Percentiles rank a stretch among this genome's conserved stretches.
These are phyloP conservation scores for Calocera cornea DNA, from an alignment of 768 basidiomycete genomes.

Conservation along the genomic window DNA sequence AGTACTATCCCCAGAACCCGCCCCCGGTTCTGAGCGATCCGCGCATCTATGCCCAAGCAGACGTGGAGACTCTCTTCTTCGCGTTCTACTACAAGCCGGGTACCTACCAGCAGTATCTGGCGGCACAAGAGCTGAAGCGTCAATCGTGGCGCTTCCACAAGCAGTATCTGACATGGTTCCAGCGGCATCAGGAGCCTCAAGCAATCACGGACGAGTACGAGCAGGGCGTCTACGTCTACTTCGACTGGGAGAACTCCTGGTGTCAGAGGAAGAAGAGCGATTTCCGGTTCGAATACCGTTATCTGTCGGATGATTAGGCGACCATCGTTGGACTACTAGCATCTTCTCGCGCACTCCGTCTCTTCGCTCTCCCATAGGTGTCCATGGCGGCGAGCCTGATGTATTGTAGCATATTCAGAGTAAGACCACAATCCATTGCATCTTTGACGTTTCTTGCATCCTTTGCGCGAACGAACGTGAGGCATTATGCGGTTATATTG, in stretches of 20 bases:
- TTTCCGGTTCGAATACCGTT: conserved; percentile 93
- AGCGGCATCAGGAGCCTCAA: conserved; percentile 92
- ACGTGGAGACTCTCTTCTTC: conserved; percentile 95
- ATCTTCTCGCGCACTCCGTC: conserved; percentile 5
- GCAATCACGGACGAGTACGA: conserved; percentile 99
- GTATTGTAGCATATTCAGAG: conserved; percentile 5
- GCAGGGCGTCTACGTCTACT: conserved; percentile 98
- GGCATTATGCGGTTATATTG: conserved; percentile 2
- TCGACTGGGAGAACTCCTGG: conserved; percentile 99
- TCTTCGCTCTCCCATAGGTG: conserved; percentile 4
- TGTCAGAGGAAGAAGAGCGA: conserved; percentile 96
- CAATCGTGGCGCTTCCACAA: conserved; percentile 99
- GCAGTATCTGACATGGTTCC: conserved; percentile 99
- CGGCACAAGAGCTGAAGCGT: conserved; percentile 90
- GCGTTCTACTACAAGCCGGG: conserved; percentile 97
- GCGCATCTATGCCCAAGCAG: conserved; percentile 75
- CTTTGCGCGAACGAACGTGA: background rate
- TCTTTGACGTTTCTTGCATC: background rate
- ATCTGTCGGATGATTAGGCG: conserved; percentile 73
- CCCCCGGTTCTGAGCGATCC: conserved; percentile 68
- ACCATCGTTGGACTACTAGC: conserved; percentile 1
- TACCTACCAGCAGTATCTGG: conserved; percentile 96
- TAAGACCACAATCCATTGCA: conserved; percentile 4
- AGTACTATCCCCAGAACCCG: conserved; percentile 87
- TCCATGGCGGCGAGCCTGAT: conserved; percentile 6